Conservation (phyloP, 78 protist genomes). For the Protostelium mycophagum region DNA sequence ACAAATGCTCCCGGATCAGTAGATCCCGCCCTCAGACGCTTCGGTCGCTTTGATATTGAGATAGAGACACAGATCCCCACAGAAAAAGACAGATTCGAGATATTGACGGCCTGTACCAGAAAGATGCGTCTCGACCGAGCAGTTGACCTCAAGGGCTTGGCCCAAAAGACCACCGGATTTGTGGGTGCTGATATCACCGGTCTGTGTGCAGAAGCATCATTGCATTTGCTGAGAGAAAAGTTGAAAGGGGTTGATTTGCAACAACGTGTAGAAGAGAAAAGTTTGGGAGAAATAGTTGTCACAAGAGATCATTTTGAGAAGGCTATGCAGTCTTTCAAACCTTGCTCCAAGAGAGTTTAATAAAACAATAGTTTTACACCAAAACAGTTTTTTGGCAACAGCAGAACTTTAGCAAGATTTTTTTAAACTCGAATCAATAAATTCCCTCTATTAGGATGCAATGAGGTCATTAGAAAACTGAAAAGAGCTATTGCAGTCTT, state of each 20-base stretch:
- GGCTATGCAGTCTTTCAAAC: too few species aligned
- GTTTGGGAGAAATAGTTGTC: constrained; percentile 95
- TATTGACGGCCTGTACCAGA: constrained; percentile 98
- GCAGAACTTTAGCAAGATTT: too few species aligned
- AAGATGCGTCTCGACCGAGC: constrained; percentile 99
- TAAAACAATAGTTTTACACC: too few species aligned
- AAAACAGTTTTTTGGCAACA: too few species aligned
- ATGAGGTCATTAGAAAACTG: too few species aligned
- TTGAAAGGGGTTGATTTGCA: constrained; percentile 99
- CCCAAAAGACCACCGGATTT: constrained; percentile 97
- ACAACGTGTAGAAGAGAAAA: constrained; percentile 97
- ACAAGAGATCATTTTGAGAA: constrained; percentile 94
- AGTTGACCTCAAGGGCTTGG: constrained; percentile 96
- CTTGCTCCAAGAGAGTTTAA: too few species aligned
- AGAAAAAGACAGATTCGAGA: constrained; percentile 95
- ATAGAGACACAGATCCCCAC: constrained; percentile 99
- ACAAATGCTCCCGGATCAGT: constrained; percentile 99
- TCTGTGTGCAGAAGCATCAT: constrained; percentile 99
- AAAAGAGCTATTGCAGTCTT: too few species aligned
- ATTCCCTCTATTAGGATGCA: too few species aligned
- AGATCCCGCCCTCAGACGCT: constrained; percentile 99
- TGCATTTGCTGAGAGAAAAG: constrained; percentile 99
- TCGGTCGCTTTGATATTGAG: constrained; percentile 99
- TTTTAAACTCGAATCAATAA: too few species aligned
- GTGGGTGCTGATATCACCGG: constrained; percentile 99